Evolutionary conservation across 1,284 basidiomycete genomes (phyloP), one percentile per base, ranked within the genome.

Genomic region (Trichosporon ovoides): DNA sequence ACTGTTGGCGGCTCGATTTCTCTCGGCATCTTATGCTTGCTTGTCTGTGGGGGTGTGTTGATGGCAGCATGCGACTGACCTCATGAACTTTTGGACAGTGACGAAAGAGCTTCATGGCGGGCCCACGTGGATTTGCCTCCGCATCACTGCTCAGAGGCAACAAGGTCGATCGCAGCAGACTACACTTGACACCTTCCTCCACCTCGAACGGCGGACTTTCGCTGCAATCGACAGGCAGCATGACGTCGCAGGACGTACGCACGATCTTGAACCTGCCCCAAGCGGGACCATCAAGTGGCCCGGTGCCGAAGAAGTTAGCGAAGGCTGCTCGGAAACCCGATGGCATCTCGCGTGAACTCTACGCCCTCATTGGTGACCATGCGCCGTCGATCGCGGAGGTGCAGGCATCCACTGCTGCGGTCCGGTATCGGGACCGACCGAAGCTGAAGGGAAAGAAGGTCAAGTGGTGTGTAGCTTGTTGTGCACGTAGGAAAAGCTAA

Each of bases 291-390:
- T 65, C 68, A 10, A 46, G 40, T 53, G 74, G 36, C 69, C 73
- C 60, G 16, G 13, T 69, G 76, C 38, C 73, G 73, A n/a, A 69
- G 77, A 43, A 73, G 73, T 33, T 79, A 75, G 40, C n/a, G 14
- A 28, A 34, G 48, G 34, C 56, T 10, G 57, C 57, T 3, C 67
- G 66, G 49, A 91, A 89, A 74, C 88, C 88, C 1, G 89, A 92
- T 33, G 95, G 94, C 22, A 95, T 98, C 65, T 88, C 91, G 0
- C 82, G 93, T 63, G 94, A 98, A 76, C 82, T 98, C 3, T 97
- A 90, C 76, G 87, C 90, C 1, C 84, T 98, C 60, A 95, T 98
- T 64, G 96, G 95, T 18, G 86, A 91, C 66, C 89, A 91, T 57
- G 87, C 88, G 6, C 91, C 94, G 2, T 87, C 87, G 1, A 81